phyloP scores from a whole-genome alignment of 2,329 filamentous ascomycete genomes.

The Aspergillus quadricinctus region DNA sequence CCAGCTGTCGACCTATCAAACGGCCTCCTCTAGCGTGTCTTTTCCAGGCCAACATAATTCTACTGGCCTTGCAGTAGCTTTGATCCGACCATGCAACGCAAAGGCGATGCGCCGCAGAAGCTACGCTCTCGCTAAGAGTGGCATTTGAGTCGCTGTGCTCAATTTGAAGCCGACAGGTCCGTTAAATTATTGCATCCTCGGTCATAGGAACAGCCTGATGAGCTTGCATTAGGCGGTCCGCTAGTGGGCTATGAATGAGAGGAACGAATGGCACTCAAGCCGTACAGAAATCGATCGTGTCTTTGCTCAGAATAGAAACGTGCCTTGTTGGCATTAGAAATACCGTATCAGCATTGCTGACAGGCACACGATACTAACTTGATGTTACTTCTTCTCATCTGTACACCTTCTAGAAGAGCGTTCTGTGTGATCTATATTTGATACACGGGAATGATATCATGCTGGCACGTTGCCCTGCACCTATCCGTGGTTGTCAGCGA shows the following conservation, averaged over 20 bases:
- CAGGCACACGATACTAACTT: background rate
- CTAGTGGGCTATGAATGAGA: background rate
- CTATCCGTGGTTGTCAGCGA: slow-evolving; percentile 9
- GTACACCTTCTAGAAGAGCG: slow-evolving; percentile 5
- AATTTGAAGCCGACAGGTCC: background rate
- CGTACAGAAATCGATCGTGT: background rate
- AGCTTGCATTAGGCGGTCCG: background rate
- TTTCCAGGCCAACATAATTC: background rate
- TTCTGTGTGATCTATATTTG: slow-evolving; percentile 2
- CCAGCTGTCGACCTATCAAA: background rate
- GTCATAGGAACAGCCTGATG: background rate
- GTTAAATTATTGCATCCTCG: background rate
- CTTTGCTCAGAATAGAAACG: background rate
- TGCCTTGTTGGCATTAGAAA: background rate
- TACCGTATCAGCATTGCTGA: background rate
- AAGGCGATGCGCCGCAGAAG: background rate
- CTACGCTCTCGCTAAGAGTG: background rate
- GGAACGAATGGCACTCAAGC: background rate
- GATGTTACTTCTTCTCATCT: slow-evolving; percentile 6
- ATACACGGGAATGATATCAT: slow-evolving; percentile 9
- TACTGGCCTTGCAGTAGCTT: background rate
- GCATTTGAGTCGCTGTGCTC: background rate
- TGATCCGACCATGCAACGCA: background rate
- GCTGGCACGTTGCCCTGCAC: slow-evolving; percentile 13
- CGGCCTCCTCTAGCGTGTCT: background rate